phyloP scores from a whole-genome alignment of 2,329 filamentous ascomycete species.

The Colletotrichum chrysophilum region DNA sequence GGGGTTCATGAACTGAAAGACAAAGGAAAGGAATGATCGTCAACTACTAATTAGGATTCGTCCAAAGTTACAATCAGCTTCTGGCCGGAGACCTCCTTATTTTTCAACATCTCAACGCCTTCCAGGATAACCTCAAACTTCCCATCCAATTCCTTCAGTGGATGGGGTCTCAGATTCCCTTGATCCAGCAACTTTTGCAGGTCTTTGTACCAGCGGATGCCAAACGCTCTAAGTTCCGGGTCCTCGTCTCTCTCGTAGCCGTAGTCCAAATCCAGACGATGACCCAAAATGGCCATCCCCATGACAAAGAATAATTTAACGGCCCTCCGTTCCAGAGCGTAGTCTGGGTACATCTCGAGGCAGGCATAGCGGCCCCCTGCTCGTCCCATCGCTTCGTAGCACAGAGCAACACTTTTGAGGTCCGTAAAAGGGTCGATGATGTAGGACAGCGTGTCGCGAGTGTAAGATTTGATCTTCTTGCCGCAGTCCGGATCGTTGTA shows the following conservation, averaged over 20 bases:
- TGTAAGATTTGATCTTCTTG: slow-evolving; percentile 30
- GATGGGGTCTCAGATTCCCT: not conserved
- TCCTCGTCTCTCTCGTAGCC: not conserved
- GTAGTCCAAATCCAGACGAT: not conserved
- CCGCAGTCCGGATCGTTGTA: slow-evolving; percentile 39
- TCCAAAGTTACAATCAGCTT: not conserved
- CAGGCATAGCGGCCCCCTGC: not conserved
- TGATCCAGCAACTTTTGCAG: not conserved
- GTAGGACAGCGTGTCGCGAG: slow-evolving; percentile 38
- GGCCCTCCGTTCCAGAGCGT: not conserved
- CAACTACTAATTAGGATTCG: not conserved
- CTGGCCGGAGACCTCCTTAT: not conserved
- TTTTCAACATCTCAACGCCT: not conserved
- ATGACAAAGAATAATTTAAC: not conserved
- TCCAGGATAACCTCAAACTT: not conserved
- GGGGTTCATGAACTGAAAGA: not conserved
- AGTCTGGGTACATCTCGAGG: not conserved
- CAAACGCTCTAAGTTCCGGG: not conserved
- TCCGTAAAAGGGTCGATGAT: slow-evolving; percentile 43
- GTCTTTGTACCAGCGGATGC: not conserved
- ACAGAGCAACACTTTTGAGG: slow-evolving; percentile 33
- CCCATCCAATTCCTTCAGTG: not conserved
- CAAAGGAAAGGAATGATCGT: not conserved
- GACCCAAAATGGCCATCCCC: not conserved
- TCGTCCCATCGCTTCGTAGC: slow-evolving; percentile 40